Base-by-base conservation (phyloP, 2,329 filamentous ascomycete species). In the Calonectria crousiana region DNA sequence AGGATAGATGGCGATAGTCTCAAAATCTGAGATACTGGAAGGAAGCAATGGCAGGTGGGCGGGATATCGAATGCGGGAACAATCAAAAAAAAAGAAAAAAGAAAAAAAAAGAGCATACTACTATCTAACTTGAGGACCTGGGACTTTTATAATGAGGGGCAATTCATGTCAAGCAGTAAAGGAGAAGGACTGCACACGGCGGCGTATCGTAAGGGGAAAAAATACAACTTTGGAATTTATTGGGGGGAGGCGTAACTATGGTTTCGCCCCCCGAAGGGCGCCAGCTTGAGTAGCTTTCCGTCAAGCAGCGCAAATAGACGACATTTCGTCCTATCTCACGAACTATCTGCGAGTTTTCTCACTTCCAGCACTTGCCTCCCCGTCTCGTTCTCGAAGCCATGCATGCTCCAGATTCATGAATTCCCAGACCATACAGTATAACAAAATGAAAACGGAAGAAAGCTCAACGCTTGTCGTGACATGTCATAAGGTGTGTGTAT, bases 31-130 rank as follows among this genome's bases (percentile, higher is more conserved):
- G 52, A 34, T 49, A 68, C 38, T 23, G 38, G 26, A 38, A 38
- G 32, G 10, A 41, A 51, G 41, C 49, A 51, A 47, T 34, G 10
- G 32, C 10, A 9, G 51, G 47, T 52, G 30, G 53, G 51, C 52
- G 58, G 52, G 41, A 80, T 77, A 79, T 73, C 73, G 71, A 69
- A 32, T 18, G 34, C 69, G 72, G 71, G 32, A 58, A 64, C 67
- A 64, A 4, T 60, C 67, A 60, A 5, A n/a, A n/a, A n/a, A n/a
- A n/a, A n/a, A n/a, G n/a, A n/a, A n/a, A n/a, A n/a, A n/a, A n/a
- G n/a, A n/a, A n/a, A n/a, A n/a, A 44, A 44, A 47, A 47, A 74
- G 73, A 76, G 69, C 20, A 76, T 32, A 76, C 36, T 66, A 72
- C 38, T 70, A 62, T 62, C 64, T 62, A 60, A 76, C 68, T 62